Evolutionary conservation across 345 rosid genomes (phyloP), one percentile per base, ranked within the genome.

Genomic region (Citrus maxima): DNA sequence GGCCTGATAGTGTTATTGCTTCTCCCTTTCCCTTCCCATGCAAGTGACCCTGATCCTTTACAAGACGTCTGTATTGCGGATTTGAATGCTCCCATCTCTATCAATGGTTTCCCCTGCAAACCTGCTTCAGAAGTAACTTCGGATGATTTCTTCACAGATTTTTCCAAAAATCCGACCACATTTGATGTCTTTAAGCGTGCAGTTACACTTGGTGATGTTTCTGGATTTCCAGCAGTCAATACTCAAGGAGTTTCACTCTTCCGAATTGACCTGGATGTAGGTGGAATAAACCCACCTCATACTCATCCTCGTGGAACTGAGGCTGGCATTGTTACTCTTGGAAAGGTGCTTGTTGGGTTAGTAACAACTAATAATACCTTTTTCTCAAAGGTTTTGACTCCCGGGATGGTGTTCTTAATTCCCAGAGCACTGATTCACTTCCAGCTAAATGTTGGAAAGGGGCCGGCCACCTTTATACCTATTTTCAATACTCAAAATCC

Each of bases 71-170:
- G 14, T 10, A 1, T 82, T 93, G 94, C 86, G 22, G 84, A 91
- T 70, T 32, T 87, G 49, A 81, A 76, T 18, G 81, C 88, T 14
- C 18, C 90, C 32, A 10, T 81, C 10, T 83, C 90, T 1, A 69
- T 93, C 13, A 92, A 89, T 60, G 95, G 97, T 75, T 88, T 95
- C 79, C 93, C 95, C 8, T 95, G 97, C 92, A 91, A 92, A 72
- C 84, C 86, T 4, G 84, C 14, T 19, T 78, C 89, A 2, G 46
- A 77, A 10, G 93, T 87, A 54, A 83, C 87, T 6, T 84, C 92
- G 8, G 84, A 81, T 49, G 97, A 90, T 70, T 90, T 95, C 81
- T 95, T 93, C 93, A 92, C 81, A 27, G 87, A 85, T 28, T 68
- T 95, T 38, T 78, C 27, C 80, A 75, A 80, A 68, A 87, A 89